Evolutionary conservation across 2,329 filamentous ascomycete species (phyloP).

Genomic region (Eurotiales sp.): DNA sequence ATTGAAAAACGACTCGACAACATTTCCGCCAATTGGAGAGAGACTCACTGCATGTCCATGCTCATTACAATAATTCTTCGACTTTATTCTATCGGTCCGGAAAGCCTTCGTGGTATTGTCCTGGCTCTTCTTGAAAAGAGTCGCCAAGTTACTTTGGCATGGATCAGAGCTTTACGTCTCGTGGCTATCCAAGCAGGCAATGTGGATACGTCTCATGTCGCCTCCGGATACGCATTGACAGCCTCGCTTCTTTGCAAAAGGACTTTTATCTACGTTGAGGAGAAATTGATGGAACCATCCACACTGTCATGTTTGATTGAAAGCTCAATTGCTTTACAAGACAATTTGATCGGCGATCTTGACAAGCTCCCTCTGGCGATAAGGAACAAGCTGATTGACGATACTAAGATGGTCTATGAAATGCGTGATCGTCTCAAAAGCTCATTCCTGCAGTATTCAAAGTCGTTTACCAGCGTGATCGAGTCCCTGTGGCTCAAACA

Average conservation of each 20-base stretch:
- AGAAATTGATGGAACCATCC: not conserved
- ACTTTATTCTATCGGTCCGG: slow-evolving; percentile 21
- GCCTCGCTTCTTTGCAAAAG: slow-evolving; percentile 55
- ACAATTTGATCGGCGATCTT: slow-evolving; percentile 42
- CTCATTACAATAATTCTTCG: slow-evolving; percentile 50
- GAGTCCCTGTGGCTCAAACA: not conserved
- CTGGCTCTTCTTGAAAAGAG: not conserved
- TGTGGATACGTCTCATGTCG: slow-evolving; percentile 29
- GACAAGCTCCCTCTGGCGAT: slow-evolving; percentile 25
- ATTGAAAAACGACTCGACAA: slow-evolving; percentile 43
- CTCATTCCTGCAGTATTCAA: not conserved
- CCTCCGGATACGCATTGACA: slow-evolving; percentile 48
- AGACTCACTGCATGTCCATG: slow-evolving; percentile 55
- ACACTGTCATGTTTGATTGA: slow-evolving; percentile 31
- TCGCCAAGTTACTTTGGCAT: not conserved
- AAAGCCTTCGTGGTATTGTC: slow-evolving; percentile 18
- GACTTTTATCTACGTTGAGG: slow-evolving; percentile 36
- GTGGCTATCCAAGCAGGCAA: not conserved
- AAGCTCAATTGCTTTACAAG: slow-evolving; percentile 44
- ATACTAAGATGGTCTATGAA: not conserved
- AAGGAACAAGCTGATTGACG: not conserved
- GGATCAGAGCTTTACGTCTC: not conserved
- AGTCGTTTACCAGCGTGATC: not conserved
- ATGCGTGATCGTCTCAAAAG: not conserved
- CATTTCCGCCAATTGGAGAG: slow-evolving; percentile 57